A percentile compares a stretch with the other conserved stretches of the same genome.
Conservation (phyloP, 2,329 filamentous ascomycete genomes). For the Pseudocercospora vitis region DNA sequence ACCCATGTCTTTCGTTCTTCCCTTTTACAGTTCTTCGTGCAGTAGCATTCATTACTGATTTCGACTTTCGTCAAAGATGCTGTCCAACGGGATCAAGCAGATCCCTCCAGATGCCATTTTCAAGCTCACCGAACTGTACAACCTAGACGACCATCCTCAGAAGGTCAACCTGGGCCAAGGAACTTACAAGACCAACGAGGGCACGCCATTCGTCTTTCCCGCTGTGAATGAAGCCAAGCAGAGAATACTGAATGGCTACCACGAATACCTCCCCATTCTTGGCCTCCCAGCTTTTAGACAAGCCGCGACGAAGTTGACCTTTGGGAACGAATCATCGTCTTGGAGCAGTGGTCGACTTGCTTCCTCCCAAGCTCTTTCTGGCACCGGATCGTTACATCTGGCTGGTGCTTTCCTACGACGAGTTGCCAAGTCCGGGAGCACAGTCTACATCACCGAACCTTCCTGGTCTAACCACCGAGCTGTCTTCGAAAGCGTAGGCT, state of each 20-base stretch:
- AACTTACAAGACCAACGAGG: conserved; percentile 95
- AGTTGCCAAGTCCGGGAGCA: conserved; percentile 86
- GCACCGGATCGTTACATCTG: conserved; percentile 91
- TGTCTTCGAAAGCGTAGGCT: conserved; percentile 87
- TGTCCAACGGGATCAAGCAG: background rate
- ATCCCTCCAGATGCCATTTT: conserved; percentile 2
- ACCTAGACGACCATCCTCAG: conserved; percentile 72
- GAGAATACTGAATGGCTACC: conserved; percentile 81
- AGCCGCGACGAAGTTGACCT: conserved; percentile 84
- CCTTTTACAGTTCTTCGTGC: background rate
- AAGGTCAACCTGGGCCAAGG: conserved; percentile 99
- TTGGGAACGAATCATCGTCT: conserved; percentile 74
- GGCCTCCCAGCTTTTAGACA: conserved; percentile 91
- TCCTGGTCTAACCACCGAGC: conserved; percentile 98
- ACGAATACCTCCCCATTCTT: conserved; percentile 97
- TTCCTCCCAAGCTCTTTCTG: conserved; percentile 96
- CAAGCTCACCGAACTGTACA: background rate
- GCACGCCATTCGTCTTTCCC: conserved; percentile 95
- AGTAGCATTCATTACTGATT: background rate
- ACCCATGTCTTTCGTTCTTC: background rate
- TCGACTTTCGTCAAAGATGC: background rate
- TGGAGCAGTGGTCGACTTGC: conserved; percentile 72
- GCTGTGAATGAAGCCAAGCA: conserved; percentile 87
- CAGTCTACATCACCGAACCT: conserved; percentile 91
- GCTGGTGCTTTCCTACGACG: conserved; percentile 88